Base-by-base conservation (phyloP, 495 filamentous ascomycete species). In the Chaetomium cochliodes region DNA sequence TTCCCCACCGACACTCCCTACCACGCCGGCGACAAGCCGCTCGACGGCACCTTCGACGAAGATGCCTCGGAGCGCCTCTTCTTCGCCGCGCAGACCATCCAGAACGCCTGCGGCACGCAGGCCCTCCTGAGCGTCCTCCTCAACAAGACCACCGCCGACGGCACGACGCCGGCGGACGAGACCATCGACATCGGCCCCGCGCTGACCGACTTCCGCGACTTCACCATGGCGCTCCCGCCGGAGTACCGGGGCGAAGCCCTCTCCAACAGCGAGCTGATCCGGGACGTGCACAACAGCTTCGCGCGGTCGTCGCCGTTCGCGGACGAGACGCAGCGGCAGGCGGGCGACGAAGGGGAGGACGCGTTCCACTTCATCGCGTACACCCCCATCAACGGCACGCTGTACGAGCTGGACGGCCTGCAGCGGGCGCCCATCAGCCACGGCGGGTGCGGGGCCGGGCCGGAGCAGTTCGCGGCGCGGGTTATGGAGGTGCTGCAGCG, bases 361-460 rank as follows among this genome's bases (percentile, higher is more conserved):
- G 90, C 93, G 20, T 99, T 94, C 77, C 96, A 99, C 76, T 99
- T 99, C 78, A 91, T 98, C 71, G 94, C 93, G 22, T 99, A 99
- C 75, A 93, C 91, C 52, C 82, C 89, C 37, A 81, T 96, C 47
- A 83, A 90, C 74, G 87, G 87, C 59, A 83, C 76, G 2, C 81
- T 99, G 58, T 99, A 97, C 81, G 94, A 99, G 78, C 82, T 99
- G 56, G 94, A 99, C 76, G 94, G 94, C 37, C 79, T 99, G 60
- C 92, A 97, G 78, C 92, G 92, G 2, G 87, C 90, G 58, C 94
- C 94, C 25, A 96, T 98, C 63, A 86, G 83, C 47, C 94, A 99
- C 77, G 96, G 94, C 22, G 57, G 81, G 5, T 94, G 90, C 73
- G 79, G 16, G 81, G 9, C 69, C 76, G 58, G 85, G 81, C 3